Percentiles rank a stretch among this genome's conserved stretches.
Evolutionary conservation across 495 filamentous ascomycete genomes (phyloP).

Genomic region (Xylaria nigripes): DNA sequence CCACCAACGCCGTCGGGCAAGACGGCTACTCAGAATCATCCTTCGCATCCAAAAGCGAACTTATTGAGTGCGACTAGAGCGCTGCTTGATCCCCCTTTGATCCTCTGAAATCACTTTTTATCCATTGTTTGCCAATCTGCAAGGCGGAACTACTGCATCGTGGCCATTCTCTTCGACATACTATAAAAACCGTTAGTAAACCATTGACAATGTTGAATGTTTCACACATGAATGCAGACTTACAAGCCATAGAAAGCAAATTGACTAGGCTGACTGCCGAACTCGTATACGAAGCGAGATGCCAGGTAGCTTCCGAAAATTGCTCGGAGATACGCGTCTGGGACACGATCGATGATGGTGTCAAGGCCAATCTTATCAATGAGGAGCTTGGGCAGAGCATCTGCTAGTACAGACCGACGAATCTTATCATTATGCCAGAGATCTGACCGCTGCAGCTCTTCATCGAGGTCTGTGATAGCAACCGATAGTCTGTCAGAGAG

Average conservation of each 20-base stretch:
- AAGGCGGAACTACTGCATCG: conserved; percentile 20
- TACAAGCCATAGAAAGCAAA: conserved; percentile 99
- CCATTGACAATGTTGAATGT: neutral
- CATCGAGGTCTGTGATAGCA: conserved; percentile 90
- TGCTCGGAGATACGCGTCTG: conserved; percentile 82
- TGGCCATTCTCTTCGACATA: conserved; percentile 43
- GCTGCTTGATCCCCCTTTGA: neutral
- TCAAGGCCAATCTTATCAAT: conserved; percentile 85
- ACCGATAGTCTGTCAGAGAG: conserved; percentile 81
- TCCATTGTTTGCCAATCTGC: neutral
- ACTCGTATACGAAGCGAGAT: conserved; percentile 90
- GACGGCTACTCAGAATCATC: conserved; percentile 2
- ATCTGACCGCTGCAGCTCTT: conserved; percentile 87
- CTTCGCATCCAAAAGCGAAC: neutral
- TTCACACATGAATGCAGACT: conserved; percentile 10
- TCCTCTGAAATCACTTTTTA: conserved; percentile 2
- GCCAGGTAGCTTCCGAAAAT: conserved; percentile 96
- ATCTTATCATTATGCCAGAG: conserved; percentile 81
- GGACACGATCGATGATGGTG: conserved; percentile 76
- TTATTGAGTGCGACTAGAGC: neutral
- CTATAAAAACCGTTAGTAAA: conserved; percentile 27
- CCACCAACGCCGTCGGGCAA: conserved; percentile 12
- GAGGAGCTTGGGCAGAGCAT: conserved; percentile 79
- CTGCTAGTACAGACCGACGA: conserved; percentile 65
- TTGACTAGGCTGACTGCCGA: conserved; percentile 85